These are phyloP conservation scores for Flaveria ramosissima DNA, from an alignment of 129 eudicot species.

Conservation along the genomic window DNA sequence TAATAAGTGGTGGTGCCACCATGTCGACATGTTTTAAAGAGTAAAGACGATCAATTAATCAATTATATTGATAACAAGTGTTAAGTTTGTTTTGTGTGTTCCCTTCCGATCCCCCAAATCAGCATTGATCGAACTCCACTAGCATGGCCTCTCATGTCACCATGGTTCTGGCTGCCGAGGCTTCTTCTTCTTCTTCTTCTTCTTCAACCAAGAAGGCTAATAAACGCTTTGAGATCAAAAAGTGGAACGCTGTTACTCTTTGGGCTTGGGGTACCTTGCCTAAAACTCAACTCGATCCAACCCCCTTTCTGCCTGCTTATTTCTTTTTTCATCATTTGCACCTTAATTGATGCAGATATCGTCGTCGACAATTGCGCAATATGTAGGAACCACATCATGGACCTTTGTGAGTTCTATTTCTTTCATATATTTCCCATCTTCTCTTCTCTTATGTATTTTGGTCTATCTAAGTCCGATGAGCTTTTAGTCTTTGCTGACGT, in stretches of 20 bases:
- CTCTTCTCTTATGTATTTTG: background rate
- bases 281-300: background rate
- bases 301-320: background rate
- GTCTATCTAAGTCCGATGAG: background rate
- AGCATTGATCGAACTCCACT: no score
- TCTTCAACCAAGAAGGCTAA: conserved; percentile 57
- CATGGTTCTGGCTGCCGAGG: no score
- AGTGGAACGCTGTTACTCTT: conserved; percentile 94
- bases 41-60: no score
- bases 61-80: no score
- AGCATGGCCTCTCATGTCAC: no score
- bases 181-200: conserved; percentile 30
- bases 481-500: background rate
- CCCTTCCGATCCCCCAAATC: no score
- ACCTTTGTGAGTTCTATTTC: conserved; percentile 56
- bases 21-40: no score
- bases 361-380: conserved; percentile 94
- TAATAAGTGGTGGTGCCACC: no score
- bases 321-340: background rate
- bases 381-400: conserved; percentile 39
- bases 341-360: conserved; percentile 60
- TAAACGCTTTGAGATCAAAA: conserved; percentile 75
- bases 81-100: no score
- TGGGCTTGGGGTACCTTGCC: conserved; percentile 86
- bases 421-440: background rate